Evolutionary conservation across 2,329 filamentous ascomycete genomes (phyloP), one percentile per base, ranked within the genome.

Genomic region (Juglanconis oblonga): DNA sequence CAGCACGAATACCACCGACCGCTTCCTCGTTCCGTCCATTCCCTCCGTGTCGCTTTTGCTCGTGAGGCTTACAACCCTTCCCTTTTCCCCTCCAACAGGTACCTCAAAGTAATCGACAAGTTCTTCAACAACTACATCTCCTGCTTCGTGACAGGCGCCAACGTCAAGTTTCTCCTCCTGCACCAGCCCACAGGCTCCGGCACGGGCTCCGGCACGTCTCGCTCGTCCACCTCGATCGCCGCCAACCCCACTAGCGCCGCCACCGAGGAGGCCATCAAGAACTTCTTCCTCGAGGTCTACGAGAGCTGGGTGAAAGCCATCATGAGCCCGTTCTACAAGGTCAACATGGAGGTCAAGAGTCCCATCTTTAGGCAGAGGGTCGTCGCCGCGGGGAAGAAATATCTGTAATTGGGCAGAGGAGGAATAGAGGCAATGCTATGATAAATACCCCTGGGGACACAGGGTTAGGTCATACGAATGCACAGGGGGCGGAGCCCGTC

Each of bases 111-210:
- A 75, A 89, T 98, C 75, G 95, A 99, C 81, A 91, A 91, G 71
- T 98, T 97, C 81, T 94, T 96, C 76, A 93, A 95, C 76, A 93
- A 92, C 72, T 94, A 96, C 79, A 89, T 97, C 64, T 96, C 92
- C 51, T 95, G 91, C 76, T 98, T 97, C 81, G 84, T 99, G 57
- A 98, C 95, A 0, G 92, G 88, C 66, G 90, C 88, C 70, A 97
- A 96, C 75, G 88, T 92, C 68, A 94, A 97, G 66, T 98, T 99
- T 77, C 86, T 99, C 57, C 87, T 99, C 13, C 87, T 99, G 3
- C 95, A 97, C 74, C 90, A 96, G 70, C 93, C 94, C 17, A 78
- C 81, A 45, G 72, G 79, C 62, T 57, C 78, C 70, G 32, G 65
- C 17, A 50, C 65, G 70, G 32, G 68, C 72, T 62, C 59, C 48